Conservation (phyloP, 2,329 filamentous ascomycete genomes). For the Emericellopsis cladophorae region DNA sequence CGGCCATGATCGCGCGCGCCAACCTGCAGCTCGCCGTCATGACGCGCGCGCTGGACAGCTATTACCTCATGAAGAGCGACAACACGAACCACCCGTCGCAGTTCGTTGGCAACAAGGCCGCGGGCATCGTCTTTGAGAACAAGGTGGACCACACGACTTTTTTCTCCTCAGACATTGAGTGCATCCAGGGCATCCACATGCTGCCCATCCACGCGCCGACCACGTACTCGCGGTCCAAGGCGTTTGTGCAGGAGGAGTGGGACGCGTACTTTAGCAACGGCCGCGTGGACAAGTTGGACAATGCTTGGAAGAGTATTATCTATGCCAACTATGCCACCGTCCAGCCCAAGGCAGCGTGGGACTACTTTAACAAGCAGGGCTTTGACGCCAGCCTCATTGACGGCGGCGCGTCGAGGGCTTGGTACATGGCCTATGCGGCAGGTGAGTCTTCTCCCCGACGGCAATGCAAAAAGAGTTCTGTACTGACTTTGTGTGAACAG, state of each 20-base stretch:
- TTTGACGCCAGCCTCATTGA: constrained; percentile 64
- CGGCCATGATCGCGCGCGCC: constrained; percentile 66
- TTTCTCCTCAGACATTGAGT: constrained; percentile 64
- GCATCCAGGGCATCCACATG: constrained; percentile 73
- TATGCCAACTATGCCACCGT: constrained; percentile 72
- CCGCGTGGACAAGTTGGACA: constrained; percentile 49
- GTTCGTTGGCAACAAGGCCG: constrained; percentile 71
- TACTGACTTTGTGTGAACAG: too few species aligned
- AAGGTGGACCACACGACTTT: constrained; percentile 90
- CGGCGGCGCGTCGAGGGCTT: constrained; percentile 71
- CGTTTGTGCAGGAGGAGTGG: constrained; percentile 79
- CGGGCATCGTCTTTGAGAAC: constrained; percentile 76
- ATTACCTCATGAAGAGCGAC: constrained; percentile 65
- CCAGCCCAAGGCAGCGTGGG: constrained; percentile 55
- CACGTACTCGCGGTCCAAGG: constrained; percentile 48
- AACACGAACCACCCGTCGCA: constrained; percentile 59
- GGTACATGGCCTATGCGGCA: constrained; percentile 72
- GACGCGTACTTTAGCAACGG: constrained; percentile 59
- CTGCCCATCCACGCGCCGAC: constrained; percentile 60
- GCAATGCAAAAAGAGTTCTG: too few species aligned
- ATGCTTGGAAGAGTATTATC: constrained; percentile 78
- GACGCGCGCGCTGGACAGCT: constrained; percentile 58
- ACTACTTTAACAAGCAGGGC: constrained; percentile 57
- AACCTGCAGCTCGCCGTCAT: constrained; percentile 78
- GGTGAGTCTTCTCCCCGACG: constrained; percentile 11